Conservation (phyloP, 2,329 filamentous ascomycete genomes). For the Sporothrix inflata region DNA sequence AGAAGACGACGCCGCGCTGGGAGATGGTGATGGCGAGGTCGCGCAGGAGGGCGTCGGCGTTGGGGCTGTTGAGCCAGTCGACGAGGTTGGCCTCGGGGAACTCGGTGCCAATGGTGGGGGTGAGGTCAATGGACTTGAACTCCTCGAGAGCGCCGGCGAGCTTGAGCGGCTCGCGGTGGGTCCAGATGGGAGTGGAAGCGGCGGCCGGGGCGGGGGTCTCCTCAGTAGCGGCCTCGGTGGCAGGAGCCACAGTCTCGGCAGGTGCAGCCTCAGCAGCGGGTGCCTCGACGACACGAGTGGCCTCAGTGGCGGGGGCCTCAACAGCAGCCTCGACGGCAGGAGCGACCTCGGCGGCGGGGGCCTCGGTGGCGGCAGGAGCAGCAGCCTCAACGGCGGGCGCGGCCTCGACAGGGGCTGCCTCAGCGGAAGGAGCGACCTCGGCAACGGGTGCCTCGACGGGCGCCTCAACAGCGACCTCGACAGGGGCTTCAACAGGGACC, state of each 20-base stretch:
- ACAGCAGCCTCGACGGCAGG: not conserved
- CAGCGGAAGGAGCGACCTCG: not conserved
- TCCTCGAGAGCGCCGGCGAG: constrained; percentile 55
- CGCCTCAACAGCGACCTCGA: not conserved
- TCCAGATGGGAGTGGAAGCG: constrained; percentile 17
- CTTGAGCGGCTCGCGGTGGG: constrained; percentile 47
- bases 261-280: not conserved
- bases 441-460: not conserved
- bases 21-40: constrained; percentile 71
- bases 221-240: not conserved
- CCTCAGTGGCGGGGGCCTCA: not conserved
- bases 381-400: not conserved
- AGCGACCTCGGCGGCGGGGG: not conserved
- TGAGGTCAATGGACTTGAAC: constrained; percentile 61
- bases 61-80: constrained; percentile 63
- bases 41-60: constrained; percentile 64
- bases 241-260: not conserved
- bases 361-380: not conserved
- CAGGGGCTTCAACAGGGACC: not conserved
- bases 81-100: constrained; percentile 61
- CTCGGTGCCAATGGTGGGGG: constrained; percentile 65
- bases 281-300: not conserved
- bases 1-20: constrained; percentile 66
- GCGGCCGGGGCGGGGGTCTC: not conserved
- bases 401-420: not conserved